A percentile compares a stretch with the other conserved stretches of the same genome.
These are phyloP conservation scores for Inonotus obliquus DNA, from an alignment of 1,284 basidiomycete genomes.

Conservation along the genomic window DNA sequence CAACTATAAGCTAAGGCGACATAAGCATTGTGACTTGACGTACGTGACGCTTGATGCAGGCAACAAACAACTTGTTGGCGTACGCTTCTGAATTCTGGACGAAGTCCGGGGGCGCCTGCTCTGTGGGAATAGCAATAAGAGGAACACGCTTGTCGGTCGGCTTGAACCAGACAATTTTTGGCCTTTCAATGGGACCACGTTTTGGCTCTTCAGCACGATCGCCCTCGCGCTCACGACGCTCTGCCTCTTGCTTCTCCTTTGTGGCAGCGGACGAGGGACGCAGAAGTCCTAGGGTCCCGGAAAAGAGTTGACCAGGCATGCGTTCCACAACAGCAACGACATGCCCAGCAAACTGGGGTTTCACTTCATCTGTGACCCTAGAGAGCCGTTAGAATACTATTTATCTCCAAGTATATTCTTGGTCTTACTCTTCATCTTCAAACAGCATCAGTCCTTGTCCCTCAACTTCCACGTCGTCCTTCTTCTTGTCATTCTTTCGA, in stretches of 20 bases:
- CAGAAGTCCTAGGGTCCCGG: slow-evolving; percentile 91
- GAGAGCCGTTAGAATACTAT: slow-evolving; percentile 17
- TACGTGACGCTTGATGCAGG: slow-evolving; percentile 96
- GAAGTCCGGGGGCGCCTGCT: slow-evolving; percentile 96
- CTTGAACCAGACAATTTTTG: slow-evolving; percentile 99
- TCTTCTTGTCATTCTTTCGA: slow-evolving; percentile 98
- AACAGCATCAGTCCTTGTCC: slow-evolving; percentile 95
- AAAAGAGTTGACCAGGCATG: slow-evolving; percentile 98
- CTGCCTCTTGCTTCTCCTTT: slow-evolving; percentile 99
- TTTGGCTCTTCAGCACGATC: slow-evolving; percentile 80
- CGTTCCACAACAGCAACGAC: slow-evolving; percentile 98
- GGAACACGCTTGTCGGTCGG: slow-evolving; percentile 99
- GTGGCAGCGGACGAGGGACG: slow-evolving; percentile 97
- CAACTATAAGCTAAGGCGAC: slow-evolving; percentile 7
- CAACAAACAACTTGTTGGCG: slow-evolving; percentile 89
- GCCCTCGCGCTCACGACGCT: slow-evolving; percentile 93
- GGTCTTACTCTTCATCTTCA: slow-evolving; percentile 88
- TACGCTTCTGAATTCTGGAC: slow-evolving; percentile 92
- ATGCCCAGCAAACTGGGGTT: slow-evolving; percentile 95
- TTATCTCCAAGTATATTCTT: slow-evolving; percentile 5
- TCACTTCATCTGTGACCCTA: slow-evolving; percentile 93
- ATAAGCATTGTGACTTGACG: slow-evolving; percentile 13
- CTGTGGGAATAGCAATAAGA: slow-evolving; percentile 98
- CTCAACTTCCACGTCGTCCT: slow-evolving; percentile 99
- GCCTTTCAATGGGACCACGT: slow-evolving; percentile 75